Evolutionary conservation across 768 basidiomycete species (phyloP), one percentile per base, ranked within the genome.

Genomic region (Panus rudis): DNA sequence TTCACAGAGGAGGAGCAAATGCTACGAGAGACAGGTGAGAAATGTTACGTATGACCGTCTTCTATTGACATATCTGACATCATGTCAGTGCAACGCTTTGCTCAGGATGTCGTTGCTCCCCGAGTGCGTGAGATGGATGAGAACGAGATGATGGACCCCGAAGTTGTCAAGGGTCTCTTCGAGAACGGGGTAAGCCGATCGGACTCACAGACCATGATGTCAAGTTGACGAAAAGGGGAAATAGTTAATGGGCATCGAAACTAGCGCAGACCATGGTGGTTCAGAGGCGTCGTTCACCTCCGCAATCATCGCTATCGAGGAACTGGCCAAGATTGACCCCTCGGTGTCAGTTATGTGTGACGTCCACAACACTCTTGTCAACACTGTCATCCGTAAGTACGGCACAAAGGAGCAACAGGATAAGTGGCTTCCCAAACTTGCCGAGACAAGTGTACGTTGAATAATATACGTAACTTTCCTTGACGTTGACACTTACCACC

Each of bases 91-190:
- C 73, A 73, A 54, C 84, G 89, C 21, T 98, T 97, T 54, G 90
- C 93, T 0, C 71, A 75, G 40, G 92, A 98, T 40, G 82, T 94
- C 22, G 78, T 99, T 16, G 87, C 67, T 3, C 96, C 96, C 37
- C 89, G 82, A 62, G 93, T 96, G 45, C 76, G 81, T 17, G 92
- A 93, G 62, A 99, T 99, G 96, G 96, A 99, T 57, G 96, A 99
- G 72, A 86, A 82, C 43, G 94, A 99, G 65, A 67, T 62, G 44
- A 98, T 99, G 94, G 92, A 97, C 59, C 79, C 88, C 1, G 72
- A 67, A 0, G 62, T 99, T 49, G 89, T 98, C 57, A 72, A 85
- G 55, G 90, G 81, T 0, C 73, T 97, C 11, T 99, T 97, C 49
- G 92, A 96, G 39, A 92, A 96, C 65, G 96, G 96, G 14, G 92